Conservation (phyloP, 176 grass and related monocot genomes). For the Luzula sylvatica region DNA sequence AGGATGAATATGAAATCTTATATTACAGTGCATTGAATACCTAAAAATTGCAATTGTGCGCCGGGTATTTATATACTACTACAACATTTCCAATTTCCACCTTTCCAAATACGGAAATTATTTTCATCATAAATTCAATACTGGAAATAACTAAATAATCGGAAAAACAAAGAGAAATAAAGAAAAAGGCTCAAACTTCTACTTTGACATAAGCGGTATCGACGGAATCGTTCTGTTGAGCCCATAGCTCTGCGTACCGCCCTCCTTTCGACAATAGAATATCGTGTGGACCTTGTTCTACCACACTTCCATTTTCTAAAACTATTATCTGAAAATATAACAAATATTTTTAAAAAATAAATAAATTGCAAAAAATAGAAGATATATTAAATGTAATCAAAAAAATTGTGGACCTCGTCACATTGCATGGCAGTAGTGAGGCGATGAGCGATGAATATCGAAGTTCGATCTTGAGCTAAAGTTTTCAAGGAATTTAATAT, state of each 20-base stretch:
- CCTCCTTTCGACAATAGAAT: constrained; percentile 54
- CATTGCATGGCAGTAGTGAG: constrained; percentile 97
- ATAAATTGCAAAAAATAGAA: not conserved
- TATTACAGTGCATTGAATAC: not conserved
- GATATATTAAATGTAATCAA: not conserved
- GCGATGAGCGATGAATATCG: constrained; percentile 86
- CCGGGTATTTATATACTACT: not conserved
- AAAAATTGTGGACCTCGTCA: constrained; percentile 43
- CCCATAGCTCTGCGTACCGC: constrained; percentile 78
- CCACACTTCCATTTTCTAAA: constrained; percentile 78
- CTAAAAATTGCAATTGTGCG: not conserved
- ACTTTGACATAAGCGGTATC: constrained; percentile 48
- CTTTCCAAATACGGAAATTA: not conserved
- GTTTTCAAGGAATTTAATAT: constrained; percentile 82
- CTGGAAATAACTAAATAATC: not conserved
- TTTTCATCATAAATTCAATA: not conserved
- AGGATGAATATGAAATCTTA: no score
- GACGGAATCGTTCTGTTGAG: constrained; percentile 67
- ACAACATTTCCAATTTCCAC: not conserved
- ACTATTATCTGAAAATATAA: constrained; percentile 76
- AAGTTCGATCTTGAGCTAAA: constrained; percentile 58
- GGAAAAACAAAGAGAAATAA: constrained; percentile 4
- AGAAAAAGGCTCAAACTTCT: constrained; percentile 46
- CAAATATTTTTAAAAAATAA: not conserved
- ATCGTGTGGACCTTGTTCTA: constrained; percentile 83